Conservation (phyloP, 2,329 filamentous ascomycete genomes). For the Cladosporium austrohemisphaericum region DNA sequence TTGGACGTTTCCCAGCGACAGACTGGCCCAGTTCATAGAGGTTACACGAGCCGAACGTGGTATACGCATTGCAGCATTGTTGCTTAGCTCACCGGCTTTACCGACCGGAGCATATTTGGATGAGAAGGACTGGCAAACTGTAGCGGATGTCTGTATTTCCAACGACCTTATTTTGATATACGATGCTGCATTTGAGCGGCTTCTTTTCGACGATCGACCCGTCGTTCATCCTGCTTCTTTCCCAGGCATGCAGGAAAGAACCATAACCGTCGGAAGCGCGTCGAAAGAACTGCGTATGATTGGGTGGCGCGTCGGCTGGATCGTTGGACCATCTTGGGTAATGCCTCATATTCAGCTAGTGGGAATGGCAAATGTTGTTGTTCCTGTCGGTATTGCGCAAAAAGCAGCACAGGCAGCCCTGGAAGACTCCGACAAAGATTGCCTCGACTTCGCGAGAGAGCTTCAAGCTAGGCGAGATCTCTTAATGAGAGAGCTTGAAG, state of each 20-base stretch:
- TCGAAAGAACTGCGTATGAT: conserved; percentile 14
- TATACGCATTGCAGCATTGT: conserved; percentile 10
- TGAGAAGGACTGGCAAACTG: conserved; percentile 6
- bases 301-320: conserved; percentile 14
- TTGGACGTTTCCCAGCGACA: conserved; percentile 14
- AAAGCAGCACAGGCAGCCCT: conserved; percentile 17
- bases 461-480: conserved; percentile 15
- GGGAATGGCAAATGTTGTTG: conserved; percentile 15
- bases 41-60: background rate
- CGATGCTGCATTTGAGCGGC: conserved; percentile 5
- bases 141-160: conserved; percentile 2
- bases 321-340: conserved; percentile 5
- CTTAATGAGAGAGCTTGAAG: conserved; percentile 13
- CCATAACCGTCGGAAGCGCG: conserved; percentile 11
- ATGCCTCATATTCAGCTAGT: conserved; percentile 7
- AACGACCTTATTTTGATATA: background rate
- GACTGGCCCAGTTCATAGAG: conserved; percentile 10
- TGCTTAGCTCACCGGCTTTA: conserved; percentile 13
- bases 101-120: conserved; percentile 12
- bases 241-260: conserved; percentile 7
- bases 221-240: conserved; percentile 14
- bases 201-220: conserved; percentile 6
- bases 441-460: conserved; percentile 9
- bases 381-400: conserved; percentile 13
- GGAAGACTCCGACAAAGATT: conserved; percentile 16